Conservation (phyloP, 2,329 filamentous ascomycete genomes). For the Periglandula ipomoeae region DNA sequence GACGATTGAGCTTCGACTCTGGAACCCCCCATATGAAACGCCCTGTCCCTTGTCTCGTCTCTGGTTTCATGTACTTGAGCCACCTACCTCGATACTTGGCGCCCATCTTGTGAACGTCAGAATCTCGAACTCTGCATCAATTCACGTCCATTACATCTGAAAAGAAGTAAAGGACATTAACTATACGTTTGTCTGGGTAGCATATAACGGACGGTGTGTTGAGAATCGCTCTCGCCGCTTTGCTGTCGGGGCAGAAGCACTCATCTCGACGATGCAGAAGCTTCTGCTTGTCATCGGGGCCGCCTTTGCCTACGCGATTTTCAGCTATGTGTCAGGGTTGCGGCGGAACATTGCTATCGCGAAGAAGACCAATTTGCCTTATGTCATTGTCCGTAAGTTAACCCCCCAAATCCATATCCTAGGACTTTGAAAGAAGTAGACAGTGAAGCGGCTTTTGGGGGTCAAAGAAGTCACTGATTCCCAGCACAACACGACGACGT, state of each 20-base stretch:
- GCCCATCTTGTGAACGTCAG: not conserved
- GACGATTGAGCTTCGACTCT: too few species aligned
- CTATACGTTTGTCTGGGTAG: too few species aligned
- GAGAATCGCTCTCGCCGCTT: not conserved
- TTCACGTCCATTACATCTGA: not conserved
- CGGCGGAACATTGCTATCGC: constrained; percentile 38
- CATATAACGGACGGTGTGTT: too few species aligned
- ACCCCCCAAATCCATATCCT: too few species aligned
- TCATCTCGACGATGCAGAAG: constrained; percentile 20
- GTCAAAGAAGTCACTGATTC: too few species aligned
- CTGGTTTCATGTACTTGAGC: not conserved
- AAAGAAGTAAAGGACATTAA: too few species aligned
- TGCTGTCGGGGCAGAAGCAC: not conserved
- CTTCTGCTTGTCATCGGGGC: constrained; percentile 25
- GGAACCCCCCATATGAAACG: too few species aligned
- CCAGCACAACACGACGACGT: too few species aligned
- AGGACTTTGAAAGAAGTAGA: too few species aligned
- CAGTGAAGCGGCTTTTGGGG: too few species aligned
- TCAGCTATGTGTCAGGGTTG: constrained; percentile 25
- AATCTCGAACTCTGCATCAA: not conserved
- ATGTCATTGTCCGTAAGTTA: constrained; percentile 44
- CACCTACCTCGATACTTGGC: not conserved
- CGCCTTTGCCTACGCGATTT: constrained; percentile 24
- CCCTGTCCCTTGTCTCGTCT: not conserved
- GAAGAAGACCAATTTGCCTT: constrained; percentile 41